Base-by-base conservation (phyloP, 2,329 filamentous ascomycete species). In the Curvularia spicifera region DNA sequence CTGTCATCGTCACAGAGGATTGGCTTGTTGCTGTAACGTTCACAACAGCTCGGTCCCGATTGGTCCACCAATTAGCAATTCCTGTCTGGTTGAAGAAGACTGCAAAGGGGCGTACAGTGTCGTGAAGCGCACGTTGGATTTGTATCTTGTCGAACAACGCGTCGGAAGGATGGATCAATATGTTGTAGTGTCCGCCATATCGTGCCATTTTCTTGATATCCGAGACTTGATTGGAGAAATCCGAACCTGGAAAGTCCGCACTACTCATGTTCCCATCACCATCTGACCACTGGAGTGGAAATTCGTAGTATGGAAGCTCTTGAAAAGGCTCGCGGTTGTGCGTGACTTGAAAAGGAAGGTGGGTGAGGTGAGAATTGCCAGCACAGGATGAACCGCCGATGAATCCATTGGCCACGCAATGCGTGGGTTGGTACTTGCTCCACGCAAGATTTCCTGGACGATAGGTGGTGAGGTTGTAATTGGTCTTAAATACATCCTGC, bases 121-220 rank as follows among this genome's bases (percentile, higher is more conserved):
- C 56, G 12, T 58, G 56, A 9, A 58, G 40, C 0, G 51, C 56
- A 1, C 56, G 51, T 13, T 58, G 56, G 1, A 58, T 58, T 10
- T 58, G 56, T 2, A 58, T 58, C 40, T 58, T 58, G n/a, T 58
- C 56, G 20, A 58, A 55, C 18, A 58, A 15, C 2, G 56, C 56
- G 22, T 58, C 56, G 0, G 56, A 58, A n/a, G 56, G 56, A 40
- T 58, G 56, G 4, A 58, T 58, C 56, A 58, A 55, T n/a, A 58
- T 58, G 46, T 58, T 58, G n/a, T 58, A 58, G 18, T 58, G 56
- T 0, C 56, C 56, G 15, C 56, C 56, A 51, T 58, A 58, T 1
- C 46, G 51, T 51, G 56, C 51, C 56, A 58, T 58, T 7, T 58
- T 50, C 45, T 58, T 50, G 33, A 58, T 58, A 22, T 50, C 10